These are phyloP conservation scores for Suillus discolor DNA, from an alignment of 768 basidiomycete genomes.

Conservation along the genomic window DNA sequence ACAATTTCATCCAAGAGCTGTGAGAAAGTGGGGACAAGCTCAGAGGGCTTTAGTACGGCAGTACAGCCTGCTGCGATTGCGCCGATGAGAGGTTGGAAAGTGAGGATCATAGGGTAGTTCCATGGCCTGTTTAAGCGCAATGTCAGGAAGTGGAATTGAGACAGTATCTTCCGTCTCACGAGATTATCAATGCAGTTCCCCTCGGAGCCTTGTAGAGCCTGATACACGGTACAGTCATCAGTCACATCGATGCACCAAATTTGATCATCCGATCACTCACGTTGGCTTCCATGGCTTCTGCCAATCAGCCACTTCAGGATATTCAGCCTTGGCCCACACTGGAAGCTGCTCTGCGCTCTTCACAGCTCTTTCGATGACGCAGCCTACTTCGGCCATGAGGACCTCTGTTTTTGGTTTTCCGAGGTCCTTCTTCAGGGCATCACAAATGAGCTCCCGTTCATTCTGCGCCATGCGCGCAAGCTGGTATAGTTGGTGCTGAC, in stretches of 20 bases:
- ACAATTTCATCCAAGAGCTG: conserved; percentile 54
- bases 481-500: conserved; percentile 65
- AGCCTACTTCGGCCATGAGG: conserved; percentile 46
- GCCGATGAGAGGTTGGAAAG: conserved; percentile 60
- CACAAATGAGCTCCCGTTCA: conserved; percentile 54
- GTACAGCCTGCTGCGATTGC: conserved; percentile 78
- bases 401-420: conserved; percentile 44
- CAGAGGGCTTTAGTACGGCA: conserved; percentile 67
- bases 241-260: neutral
- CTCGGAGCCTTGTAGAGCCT: conserved; percentile 56
- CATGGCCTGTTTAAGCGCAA: conserved; percentile 48
- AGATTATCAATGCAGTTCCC: conserved; percentile 61
- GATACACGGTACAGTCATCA: neutral
- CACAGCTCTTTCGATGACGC: conserved; percentile 44
- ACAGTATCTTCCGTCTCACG: conserved; percentile 41
- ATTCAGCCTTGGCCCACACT: conserved; percentile 55
- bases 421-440: conserved; percentile 48
- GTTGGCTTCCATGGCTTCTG: conserved; percentile 56
- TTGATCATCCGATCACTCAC: conserved; percentile 16
- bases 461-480: conserved; percentile 64
- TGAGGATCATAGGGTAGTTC: conserved; percentile 65
- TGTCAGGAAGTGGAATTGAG: neutral
- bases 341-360: conserved; percentile 52
- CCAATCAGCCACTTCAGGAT: conserved; percentile 39
- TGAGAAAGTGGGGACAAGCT: conserved; percentile 49